A percentile compares a stretch with the other conserved stretches of the same genome.
Evolutionary conservation across 108 stramenopile genomes (phyloP).

Genomic region (Poteriospumella lacustris): DNA sequence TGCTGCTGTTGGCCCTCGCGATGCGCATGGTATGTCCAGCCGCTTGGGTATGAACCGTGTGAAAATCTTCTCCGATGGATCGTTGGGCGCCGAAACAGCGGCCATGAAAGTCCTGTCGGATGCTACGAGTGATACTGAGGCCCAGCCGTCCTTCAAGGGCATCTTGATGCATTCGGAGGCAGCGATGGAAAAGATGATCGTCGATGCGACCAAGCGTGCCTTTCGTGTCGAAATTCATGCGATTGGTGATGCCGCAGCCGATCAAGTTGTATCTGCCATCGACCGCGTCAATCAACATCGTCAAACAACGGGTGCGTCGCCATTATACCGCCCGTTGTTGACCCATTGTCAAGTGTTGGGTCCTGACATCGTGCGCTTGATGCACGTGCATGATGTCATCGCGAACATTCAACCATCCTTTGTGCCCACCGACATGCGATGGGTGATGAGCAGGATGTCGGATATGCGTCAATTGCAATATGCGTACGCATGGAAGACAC

Average conservation of each 20-base stretch:
- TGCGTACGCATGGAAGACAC: slow-evolving; percentile 43
- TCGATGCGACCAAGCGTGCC: slow-evolving; percentile 27
- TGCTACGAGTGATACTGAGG: slow-evolving; percentile 35
- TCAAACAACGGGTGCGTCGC: slow-evolving; percentile 27
- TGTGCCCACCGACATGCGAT: slow-evolving; percentile 46
- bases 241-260: slow-evolving; percentile 50
- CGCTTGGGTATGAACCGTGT: slow-evolving; percentile 39
- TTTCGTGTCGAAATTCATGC: slow-evolving; percentile 51
- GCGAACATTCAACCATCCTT: slow-evolving; percentile 52
- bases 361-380: slow-evolving; percentile 37
- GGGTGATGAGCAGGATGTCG: slow-evolving; percentile 36
- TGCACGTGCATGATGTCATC: slow-evolving; percentile 33
- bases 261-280: slow-evolving; percentile 40
- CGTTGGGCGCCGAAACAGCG: slow-evolving; percentile 51
- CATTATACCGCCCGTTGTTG: slow-evolving; percentile 39
- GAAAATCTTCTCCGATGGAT: slow-evolving; percentile 49
- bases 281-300: slow-evolving; percentile 18
- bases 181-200: slow-evolving; percentile 30
- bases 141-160: background rate
- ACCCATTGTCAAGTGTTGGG: slow-evolving; percentile 53
- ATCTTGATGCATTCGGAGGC: background rate
- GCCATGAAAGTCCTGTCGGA: slow-evolving; percentile 38
- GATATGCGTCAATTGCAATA: slow-evolving; percentile 3
- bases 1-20: no score
- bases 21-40: background rate